phyloP scores from a whole-genome alignment of 805 yeast species.

The Blastobotrys chiropterorum region DNA sequence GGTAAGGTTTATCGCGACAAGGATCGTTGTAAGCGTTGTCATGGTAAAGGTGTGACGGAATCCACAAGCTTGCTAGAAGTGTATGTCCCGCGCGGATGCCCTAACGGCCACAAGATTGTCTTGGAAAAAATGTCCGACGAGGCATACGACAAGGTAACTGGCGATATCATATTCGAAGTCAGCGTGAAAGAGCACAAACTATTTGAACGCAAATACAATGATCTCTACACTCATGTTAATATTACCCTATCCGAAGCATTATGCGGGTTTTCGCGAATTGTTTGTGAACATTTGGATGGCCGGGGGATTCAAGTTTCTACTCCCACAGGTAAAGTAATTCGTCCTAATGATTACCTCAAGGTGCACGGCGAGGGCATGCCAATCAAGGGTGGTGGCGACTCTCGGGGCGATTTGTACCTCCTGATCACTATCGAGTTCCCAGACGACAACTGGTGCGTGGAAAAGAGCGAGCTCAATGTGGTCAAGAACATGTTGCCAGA shows the following conservation, averaged over 20 bases:
- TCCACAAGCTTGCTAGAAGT: conserved; percentile 73
- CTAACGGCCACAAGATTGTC: conserved; percentile 52
- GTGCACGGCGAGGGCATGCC: conserved; percentile 85
- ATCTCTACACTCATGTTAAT: conserved; percentile 52
- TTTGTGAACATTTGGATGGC: conserved; percentile 73
- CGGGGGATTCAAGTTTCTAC: conserved; percentile 59
- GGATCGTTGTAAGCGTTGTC: conserved; percentile 74
- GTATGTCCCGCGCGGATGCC: conserved; percentile 66
- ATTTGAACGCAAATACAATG: conserved; percentile 55
- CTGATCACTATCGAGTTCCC: conserved; percentile 76
- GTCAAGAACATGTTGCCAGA: conserved; percentile 23
- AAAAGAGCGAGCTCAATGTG: conserved; percentile 48
- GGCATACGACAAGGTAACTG: conserved; percentile 61
- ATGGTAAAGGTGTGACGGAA: conserved; percentile 54
- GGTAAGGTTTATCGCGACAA: conserved; percentile 57
- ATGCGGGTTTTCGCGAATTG: conserved; percentile 65
- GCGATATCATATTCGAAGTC: conserved; percentile 67
- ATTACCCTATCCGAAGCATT: conserved; percentile 75
- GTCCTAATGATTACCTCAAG: conserved; percentile 66
- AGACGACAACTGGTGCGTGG: conserved; percentile 75
- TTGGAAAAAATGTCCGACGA: conserved; percentile 73
- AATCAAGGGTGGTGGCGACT: conserved; percentile 25
- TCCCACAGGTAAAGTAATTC: conserved; percentile 73
- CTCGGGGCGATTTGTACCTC: conserved; percentile 65
- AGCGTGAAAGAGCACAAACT: conserved; percentile 42